Evolutionary conservation across 805 yeast genomes (phyloP), one percentile per base, ranked within the genome.

Genomic region (Soucietia sequanensis): DNA sequence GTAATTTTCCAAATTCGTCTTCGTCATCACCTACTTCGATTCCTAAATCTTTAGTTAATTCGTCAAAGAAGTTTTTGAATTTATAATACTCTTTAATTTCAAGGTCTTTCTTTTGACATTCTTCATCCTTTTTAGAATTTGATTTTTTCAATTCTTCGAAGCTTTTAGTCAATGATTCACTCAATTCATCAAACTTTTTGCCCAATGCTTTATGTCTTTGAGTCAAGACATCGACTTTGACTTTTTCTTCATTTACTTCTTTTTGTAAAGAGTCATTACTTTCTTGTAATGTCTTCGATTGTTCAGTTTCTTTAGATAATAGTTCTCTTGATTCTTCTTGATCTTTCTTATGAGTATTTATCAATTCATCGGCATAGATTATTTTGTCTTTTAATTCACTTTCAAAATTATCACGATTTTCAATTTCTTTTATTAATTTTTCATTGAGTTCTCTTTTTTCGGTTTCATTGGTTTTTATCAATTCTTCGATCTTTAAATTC

Each of bases 171-270:
- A 21, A 21, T n/a, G 13, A 9, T 23, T 31, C 19, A 9, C 24
- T 34, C 27, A 42, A 31, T n/a, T 35, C 34, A 12, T 4, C 30
- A 24, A 17, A 11, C 19, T 29, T 20, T 20, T 14, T 8, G 6
- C 9, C 6, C 19, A 14, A 6, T 19, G 17, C 16, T n/a, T n/a
- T n/a, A n/a, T n/a, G n/a, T n/a, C 12, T 13, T 19, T 30, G 19
- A 10, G 14, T 11, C n/a, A 5, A 8, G n/a, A 17, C 6, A 6
- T 30, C 32, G 7, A 28, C 5, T 20, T 28, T 23, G 21, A 9
- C 25, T 13, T 19, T 18, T 5, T 8, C 22, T 14, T 28, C 14
- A 7, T 17, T 13, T 12, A 17, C 6, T 28, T 28, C 31, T 17
- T 30, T 29, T 24, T 15, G 15, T 27, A 27, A 16, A n/a, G 30